Percentiles rank a stretch among this genome's conserved stretches.
phyloP scores from a whole-genome alignment of 2,329 filamentous ascomycete genomes.

The Xylaria sp. region DNA sequence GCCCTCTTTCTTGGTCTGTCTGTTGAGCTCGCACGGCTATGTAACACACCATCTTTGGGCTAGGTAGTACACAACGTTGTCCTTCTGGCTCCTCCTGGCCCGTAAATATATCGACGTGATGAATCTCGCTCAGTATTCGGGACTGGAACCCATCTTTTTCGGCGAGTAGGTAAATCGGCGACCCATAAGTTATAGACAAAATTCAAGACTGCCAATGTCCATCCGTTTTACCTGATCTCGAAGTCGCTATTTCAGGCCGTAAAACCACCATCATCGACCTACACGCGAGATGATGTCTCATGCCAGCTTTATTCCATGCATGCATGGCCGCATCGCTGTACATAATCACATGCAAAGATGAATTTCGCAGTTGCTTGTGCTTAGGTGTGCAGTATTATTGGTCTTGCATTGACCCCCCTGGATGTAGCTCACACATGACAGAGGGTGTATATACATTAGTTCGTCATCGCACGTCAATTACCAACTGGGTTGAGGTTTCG shows the following conservation, averaged over 20 bases:
- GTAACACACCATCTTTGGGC: background rate
- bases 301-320: background rate
- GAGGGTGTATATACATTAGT: background rate
- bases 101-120: background rate
- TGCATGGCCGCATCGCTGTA: background rate
- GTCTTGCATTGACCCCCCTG: background rate
- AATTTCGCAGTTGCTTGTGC: background rate
- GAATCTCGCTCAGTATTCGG: no score
- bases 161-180: background rate
- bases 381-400: background rate
- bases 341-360: background rate
- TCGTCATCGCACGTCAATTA: background rate
- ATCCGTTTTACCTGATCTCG: background rate
- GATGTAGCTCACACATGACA: background rate
- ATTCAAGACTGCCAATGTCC: no score
- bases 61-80: background rate
- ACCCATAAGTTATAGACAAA: background rate
- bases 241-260: background rate
- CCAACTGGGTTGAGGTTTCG: background rate
- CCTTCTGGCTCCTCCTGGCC: background rate
- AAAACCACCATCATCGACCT: background rate
- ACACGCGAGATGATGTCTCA: background rate
- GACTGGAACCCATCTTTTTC: no score
- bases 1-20: background rate
- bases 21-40: background rate